Evolutionary conservation across 2,329 filamentous ascomycete species (phyloP).

Genomic region (Diplodia scrobiculata): DNA sequence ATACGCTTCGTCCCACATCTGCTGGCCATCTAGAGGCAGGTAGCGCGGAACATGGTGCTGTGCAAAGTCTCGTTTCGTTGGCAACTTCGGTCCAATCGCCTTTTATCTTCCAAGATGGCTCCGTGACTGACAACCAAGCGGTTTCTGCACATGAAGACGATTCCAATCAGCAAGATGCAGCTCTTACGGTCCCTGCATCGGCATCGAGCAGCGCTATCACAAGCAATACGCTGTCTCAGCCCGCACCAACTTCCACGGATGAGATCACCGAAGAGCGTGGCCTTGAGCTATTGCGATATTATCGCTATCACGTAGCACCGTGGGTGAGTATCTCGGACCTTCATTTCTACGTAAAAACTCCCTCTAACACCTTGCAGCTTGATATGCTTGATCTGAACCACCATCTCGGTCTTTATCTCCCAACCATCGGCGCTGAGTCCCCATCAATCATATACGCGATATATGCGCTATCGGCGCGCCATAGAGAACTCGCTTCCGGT

Average conservation of each 20-base stretch:
- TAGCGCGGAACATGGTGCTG: slow-evolving; percentile 17
- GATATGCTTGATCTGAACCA: slow-evolving; percentile 60
- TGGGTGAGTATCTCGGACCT: slow-evolving; percentile 46
- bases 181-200: background rate
- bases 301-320: slow-evolving; percentile 57
- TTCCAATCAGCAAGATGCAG: slow-evolving; percentile 6
- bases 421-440: slow-evolving; percentile 51
- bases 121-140: slow-evolving; percentile 30
- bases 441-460: slow-evolving; percentile 54
- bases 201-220: background rate
- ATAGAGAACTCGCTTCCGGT: slow-evolving; percentile 1
- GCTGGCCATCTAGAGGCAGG: background rate
- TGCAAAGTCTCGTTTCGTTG: slow-evolving; percentile 8
- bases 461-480: slow-evolving; percentile 53
- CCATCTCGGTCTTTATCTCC: slow-evolving; percentile 57
- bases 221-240: background rate
- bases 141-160: background rate
- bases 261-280: slow-evolving; percentile 26
- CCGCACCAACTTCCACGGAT: background rate
- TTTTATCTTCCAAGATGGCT: slow-evolving; percentile 34
- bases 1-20: background rate
- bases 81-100: slow-evolving; percentile 32
- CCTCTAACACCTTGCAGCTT: slow-evolving; percentile 44
- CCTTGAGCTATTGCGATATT: slow-evolving; percentile 49
- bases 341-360: background rate